These are phyloP conservation scores for Abrus precatorius DNA, from an alignment of 306 rosid species.

Conservation along the genomic window DNA sequence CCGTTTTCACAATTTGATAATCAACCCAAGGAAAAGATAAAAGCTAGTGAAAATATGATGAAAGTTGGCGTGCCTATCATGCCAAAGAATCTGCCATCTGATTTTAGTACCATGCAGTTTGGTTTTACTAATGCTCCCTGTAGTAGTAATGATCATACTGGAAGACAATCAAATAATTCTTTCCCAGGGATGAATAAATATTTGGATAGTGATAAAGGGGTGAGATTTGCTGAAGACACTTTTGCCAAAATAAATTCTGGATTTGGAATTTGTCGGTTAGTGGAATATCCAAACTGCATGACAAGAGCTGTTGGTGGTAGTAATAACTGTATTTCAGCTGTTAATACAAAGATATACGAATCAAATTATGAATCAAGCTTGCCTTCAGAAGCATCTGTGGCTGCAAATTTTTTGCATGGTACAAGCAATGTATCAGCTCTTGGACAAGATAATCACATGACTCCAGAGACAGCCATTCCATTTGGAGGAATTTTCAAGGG, in stretches of 20 bases:
- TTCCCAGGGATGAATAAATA: slow-evolving; percentile 39
- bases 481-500: slow-evolving; percentile 52
- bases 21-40: slow-evolving; percentile 39
- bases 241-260: slow-evolving; percentile 48
- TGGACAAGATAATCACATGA: slow-evolving; percentile 50
- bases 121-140: slow-evolving; percentile 42
- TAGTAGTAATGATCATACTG: slow-evolving; percentile 44
- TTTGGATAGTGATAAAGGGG: slow-evolving; percentile 54
- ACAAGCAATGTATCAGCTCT: slow-evolving; percentile 48
- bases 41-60: slow-evolving; percentile 43
- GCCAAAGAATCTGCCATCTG: slow-evolving; percentile 50
- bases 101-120: slow-evolving; percentile 48
- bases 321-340: slow-evolving; percentile 42
- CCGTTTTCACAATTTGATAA: slow-evolving; percentile 41
- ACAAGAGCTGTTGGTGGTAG: slow-evolving; percentile 42
- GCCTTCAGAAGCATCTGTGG: slow-evolving; percentile 32
- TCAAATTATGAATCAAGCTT: slow-evolving; percentile 47
- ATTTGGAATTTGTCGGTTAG: slow-evolving; percentile 44
- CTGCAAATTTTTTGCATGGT: slow-evolving; percentile 39
- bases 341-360: slow-evolving; percentile 45
- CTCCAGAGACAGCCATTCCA: slow-evolving; percentile 47
- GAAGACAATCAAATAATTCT: slow-evolving; percentile 52
- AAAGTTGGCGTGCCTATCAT: slow-evolving; percentile 39
- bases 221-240: slow-evolving; percentile 42
- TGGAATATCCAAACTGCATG: slow-evolving; percentile 47